Evolutionary conservation across 1,284 basidiomycete genomes (phyloP).

Genomic region (Sanghuangporus baumii): DNA sequence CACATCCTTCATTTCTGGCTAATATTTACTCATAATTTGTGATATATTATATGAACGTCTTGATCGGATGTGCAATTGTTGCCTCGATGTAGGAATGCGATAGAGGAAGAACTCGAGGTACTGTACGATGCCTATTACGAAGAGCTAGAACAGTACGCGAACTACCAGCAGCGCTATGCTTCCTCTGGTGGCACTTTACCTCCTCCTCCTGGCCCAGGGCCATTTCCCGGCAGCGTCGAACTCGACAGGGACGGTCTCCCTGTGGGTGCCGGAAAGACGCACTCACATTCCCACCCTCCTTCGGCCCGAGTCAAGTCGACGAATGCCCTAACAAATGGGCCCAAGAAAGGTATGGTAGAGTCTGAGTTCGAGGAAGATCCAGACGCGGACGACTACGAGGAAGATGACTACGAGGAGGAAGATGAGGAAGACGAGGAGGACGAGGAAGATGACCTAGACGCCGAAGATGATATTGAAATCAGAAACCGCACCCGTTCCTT

Average conservation of each 20-base stretch:
- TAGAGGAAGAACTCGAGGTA: constrained; percentile 98
- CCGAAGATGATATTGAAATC: constrained; percentile 53
- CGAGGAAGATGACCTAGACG: constrained; percentile 59
- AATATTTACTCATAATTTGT: constrained; percentile 11
- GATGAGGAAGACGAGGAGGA: constrained; percentile 60
- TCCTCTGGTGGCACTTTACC: constrained; percentile 80
- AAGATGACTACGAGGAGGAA: constrained; percentile 57
- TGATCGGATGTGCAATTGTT: constrained; percentile 6
- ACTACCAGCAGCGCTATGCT: constrained; percentile 92
- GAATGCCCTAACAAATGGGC: constrained; percentile 39
- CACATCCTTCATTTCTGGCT: not conserved
- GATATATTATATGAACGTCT: constrained; percentile 3
- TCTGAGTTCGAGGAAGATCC: constrained; percentile 62
- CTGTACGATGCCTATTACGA: constrained; percentile 99
- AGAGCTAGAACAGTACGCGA: constrained; percentile 97
- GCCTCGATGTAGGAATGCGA: constrained; percentile 67
- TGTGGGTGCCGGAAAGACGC: constrained; percentile 48
- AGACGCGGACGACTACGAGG: constrained; percentile 53
- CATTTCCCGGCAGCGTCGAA: constrained; percentile 96
- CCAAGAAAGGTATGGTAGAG: constrained; percentile 43
- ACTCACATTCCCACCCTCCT: constrained; percentile 32
- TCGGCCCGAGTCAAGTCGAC: constrained; percentile 25
- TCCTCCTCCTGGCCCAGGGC: constrained; percentile 92
- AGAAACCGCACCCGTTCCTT: constrained; percentile 31
- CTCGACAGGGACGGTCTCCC: constrained; percentile 88